Percentiles rank a stretch among this genome's conserved stretches.
Evolutionary conservation across 768 basidiomycete genomes (phyloP).

Genomic region (Boletales sp.): DNA sequence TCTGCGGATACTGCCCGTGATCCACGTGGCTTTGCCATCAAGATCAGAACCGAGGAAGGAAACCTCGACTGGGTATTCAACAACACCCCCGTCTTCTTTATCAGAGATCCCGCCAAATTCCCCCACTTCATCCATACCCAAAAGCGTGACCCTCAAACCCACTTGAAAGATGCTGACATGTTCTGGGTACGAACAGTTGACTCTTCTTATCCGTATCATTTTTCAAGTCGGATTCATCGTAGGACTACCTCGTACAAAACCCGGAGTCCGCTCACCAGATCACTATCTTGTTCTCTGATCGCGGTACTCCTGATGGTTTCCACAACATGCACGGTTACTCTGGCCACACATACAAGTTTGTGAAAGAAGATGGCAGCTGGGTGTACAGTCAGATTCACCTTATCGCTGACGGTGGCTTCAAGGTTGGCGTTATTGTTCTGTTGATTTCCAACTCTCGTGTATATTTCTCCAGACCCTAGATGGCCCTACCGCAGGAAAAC

Average conservation of each 20-base stretch:
- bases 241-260: slow-evolving; percentile 89
- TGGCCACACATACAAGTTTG: slow-evolving; percentile 87
- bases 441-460: neutral
- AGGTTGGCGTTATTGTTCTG: slow-evolving; percentile 38
- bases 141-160: slow-evolving; percentile 88
- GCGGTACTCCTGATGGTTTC: slow-evolving; percentile 89
- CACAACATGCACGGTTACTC: slow-evolving; percentile 90
- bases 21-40: slow-evolving; percentile 88
- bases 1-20: slow-evolving; percentile 92
- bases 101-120: slow-evolving; percentile 86
- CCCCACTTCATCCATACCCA: slow-evolving; percentile 94
- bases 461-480: slow-evolving; percentile 57
- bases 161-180: slow-evolving; percentile 82
- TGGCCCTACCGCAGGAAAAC: slow-evolving; percentile 55
- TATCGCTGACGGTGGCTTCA: slow-evolving; percentile 76
- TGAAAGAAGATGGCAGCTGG: slow-evolving; percentile 80
- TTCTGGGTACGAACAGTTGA: slow-evolving; percentile 59
- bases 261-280: slow-evolving; percentile 88
- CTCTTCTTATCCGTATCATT: neutral
- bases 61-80: slow-evolving; percentile 93
- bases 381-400: slow-evolving; percentile 87
- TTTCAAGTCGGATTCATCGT: slow-evolving; percentile 8
- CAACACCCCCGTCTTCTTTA: slow-evolving; percentile 90
- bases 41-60: slow-evolving; percentile 87
- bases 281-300: slow-evolving; percentile 92